Conservation (phyloP, 352 stramenopile genomes). For the Pythium rishiriense region DNA sequence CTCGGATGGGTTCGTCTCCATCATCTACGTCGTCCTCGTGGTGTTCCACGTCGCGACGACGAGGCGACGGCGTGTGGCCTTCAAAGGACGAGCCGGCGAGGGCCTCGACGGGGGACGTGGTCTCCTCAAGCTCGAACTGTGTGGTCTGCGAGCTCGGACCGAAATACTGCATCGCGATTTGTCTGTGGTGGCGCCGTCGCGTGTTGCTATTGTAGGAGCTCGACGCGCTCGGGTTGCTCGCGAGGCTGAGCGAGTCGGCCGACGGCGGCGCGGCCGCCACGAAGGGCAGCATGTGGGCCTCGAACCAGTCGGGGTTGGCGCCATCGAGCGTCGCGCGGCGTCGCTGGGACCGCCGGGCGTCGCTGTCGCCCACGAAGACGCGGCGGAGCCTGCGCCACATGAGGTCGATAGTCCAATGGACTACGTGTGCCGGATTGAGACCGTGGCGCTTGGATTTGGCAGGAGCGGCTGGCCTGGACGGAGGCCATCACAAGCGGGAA, state of each 20-base stretch:
- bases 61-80: background rate
- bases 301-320: constrained; percentile 13
- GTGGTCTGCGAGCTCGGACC: constrained; percentile 20
- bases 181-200: constrained; percentile 42
- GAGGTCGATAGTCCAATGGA: background rate
- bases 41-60: background rate
- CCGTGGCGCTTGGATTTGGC: too few species aligned
- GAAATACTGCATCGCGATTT: constrained; percentile 50
- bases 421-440: background rate
- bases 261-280: constrained; percentile 19
- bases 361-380: constrained; percentile 1
- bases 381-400: constrained; percentile 19
- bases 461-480: background rate
- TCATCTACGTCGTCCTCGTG: background rate
- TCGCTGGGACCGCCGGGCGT: background rate
- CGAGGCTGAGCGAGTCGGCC: constrained; percentile 30
- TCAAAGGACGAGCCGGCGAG: background rate
- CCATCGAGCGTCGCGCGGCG: constrained; percentile 12
- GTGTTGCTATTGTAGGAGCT: constrained; percentile 54
- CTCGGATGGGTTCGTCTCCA: background rate
- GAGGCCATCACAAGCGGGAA: background rate
- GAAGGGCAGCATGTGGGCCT: constrained; percentile 1
- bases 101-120: background rate
- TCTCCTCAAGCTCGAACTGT: background rate
- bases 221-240: constrained; percentile 43